Evolutionary conservation across 179 eudicot genomes (phyloP), one percentile per base, ranked within the genome.

Genomic region (Vitellaria paradoxa): DNA sequence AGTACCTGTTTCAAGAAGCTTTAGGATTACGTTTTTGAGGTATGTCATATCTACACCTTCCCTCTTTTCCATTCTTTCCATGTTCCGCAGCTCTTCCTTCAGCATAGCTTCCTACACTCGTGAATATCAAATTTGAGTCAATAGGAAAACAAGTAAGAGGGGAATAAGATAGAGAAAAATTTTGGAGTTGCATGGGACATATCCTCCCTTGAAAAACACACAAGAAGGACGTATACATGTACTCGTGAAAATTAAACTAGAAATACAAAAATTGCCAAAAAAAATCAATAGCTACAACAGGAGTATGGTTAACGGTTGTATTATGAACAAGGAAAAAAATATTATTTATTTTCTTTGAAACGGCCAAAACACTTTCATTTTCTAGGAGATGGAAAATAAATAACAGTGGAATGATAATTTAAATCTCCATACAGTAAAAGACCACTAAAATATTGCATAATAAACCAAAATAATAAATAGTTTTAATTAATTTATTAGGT

Each of bases 31-130:
- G 68, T 96, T 96, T 83, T 96, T 96, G 18, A 96, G 93, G 85
- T 96, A 96, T 49, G 99, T 96, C 97, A 96, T 81, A 86, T 96
- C 99, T 69, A 96, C 98, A 75, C 99, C 97, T 85, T 92, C 98
- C 87, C 99, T 89, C 82, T 90, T 96, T 75, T 85, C 89, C 77
- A 80, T 79, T 87, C 99, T 90, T 77, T 96, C 98, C 97, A 92
- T 91, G 85, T 85, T 92, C 61, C 99, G 87, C 67, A 96, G 88
- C 86, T 96, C 97, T 85, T 94, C 99, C 85, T 96, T 96, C 81
- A 96, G 78, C 99, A 94, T 82, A 82, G 92, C 84, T 84, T 88
- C 95, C 99, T 96, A 85, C 76, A 89, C 55, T 72, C 69, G 53
- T n/a, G 18, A 78, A 23, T 13, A 9, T 56, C 68, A 75, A 66